Evolutionary conservation across 2,329 filamentous ascomycete species (phyloP).

Genomic region (Hymenoscyphus salicellus): DNA sequence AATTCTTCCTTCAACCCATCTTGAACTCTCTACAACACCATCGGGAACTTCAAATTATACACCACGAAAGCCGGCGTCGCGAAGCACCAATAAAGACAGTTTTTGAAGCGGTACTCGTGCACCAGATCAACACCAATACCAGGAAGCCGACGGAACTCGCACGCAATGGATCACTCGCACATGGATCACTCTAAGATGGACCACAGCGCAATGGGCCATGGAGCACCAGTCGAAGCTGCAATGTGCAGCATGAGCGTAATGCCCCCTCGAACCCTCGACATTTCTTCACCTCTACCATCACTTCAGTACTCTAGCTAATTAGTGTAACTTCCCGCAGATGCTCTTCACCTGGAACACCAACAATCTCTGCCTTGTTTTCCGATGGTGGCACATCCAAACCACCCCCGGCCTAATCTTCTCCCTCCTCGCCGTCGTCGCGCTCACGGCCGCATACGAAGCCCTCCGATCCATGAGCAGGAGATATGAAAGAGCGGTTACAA

Average conservation of each 20-base stretch:
- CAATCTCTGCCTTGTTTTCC: conserved; percentile 95
- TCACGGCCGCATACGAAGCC: conserved; percentile 91
- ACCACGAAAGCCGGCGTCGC: not conserved
- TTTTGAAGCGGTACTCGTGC: not conserved
- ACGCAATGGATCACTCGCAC: conserved; percentile 27
- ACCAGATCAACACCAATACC: not conserved
- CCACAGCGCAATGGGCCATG: conserved; percentile 55
- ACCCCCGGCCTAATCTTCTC: conserved; percentile 75
- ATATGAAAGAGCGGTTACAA: conserved; percentile 60
- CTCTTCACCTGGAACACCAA: conserved; percentile 94
- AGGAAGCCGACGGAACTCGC: not conserved
- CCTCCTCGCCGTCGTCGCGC: conserved; percentile 73
- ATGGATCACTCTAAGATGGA: conserved; percentile 39
- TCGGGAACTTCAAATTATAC: not conserved
- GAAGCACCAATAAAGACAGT: not conserved
- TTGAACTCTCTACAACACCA: not conserved
- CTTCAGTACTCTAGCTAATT: not conserved
- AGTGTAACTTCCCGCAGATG: conserved; percentile 60
- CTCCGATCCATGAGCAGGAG: conserved; percentile 72
- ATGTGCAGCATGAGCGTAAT: conserved; percentile 89
- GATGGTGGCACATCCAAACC: conserved; percentile 79
- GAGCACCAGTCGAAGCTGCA: conserved; percentile 51
- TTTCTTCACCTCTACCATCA: not conserved
- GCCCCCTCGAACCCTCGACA: not conserved
- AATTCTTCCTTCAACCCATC: not conserved